Percentiles rank a stretch among this genome's conserved stretches.
phyloP scores from a whole-genome alignment of 768 basidiomycete species.

The Postia placenta region DNA sequence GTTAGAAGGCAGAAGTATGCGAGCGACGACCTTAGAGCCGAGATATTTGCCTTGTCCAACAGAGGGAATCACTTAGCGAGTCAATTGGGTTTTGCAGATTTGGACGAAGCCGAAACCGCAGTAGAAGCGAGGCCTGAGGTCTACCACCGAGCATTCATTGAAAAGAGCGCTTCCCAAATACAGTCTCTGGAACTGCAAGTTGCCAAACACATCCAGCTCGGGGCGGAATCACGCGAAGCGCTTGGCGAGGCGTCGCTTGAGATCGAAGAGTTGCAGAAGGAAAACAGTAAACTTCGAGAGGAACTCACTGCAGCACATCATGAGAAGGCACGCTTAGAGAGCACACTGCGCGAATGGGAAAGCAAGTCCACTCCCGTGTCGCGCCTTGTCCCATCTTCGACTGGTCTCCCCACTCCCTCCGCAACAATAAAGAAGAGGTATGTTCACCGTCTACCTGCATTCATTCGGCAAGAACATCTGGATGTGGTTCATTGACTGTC shows the following conservation, averaged over 20 bases:
- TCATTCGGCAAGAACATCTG: too few species aligned
- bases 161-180: slow-evolving; percentile 9
- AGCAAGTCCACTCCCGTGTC: neutral
- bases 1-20: slow-evolving; percentile 26
- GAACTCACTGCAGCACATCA: slow-evolving; percentile 4
- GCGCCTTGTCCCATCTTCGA: neutral
- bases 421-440: neutral
- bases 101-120: slow-evolving; percentile 35
- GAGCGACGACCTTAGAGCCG: slow-evolving; percentile 31
- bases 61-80: slow-evolving; percentile 33
- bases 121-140: slow-evolving; percentile 12
- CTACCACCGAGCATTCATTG: slow-evolving; percentile 6
- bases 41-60: slow-evolving; percentile 33
- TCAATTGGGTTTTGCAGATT: slow-evolving; percentile 37
- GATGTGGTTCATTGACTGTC: too few species aligned
- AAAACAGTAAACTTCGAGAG: slow-evolving; percentile 5
- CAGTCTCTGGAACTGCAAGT: slow-evolving; percentile 11
- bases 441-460: neutral
- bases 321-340: neutral
- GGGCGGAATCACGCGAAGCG: slow-evolving; percentile 7
- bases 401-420: slow-evolving; percentile 2
- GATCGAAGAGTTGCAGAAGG: slow-evolving; percentile 7
- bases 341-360: neutral
- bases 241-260: slow-evolving; percentile 11
- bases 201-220: slow-evolving; percentile 7